A percentile compares a stretch with the other conserved stretches of the same genome.
Evolutionary conservation across 768 basidiomycete genomes (phyloP).

Genomic region (Clathrus columnatus): DNA sequence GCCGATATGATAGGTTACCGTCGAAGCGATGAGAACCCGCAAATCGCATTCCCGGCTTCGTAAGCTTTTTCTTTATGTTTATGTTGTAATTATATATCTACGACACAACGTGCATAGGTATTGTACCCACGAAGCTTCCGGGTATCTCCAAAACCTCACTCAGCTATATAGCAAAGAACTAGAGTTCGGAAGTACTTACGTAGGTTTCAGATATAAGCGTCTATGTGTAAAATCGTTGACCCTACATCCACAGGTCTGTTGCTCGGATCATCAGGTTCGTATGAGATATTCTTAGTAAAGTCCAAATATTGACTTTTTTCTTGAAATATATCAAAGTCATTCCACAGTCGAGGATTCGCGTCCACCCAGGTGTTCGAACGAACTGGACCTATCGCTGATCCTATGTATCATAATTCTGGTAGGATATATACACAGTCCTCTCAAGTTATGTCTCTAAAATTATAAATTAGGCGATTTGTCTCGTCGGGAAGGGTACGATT

Average conservation of each 20-base stretch:
- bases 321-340: slow-evolving; percentile 45
- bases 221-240: background rate
- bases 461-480: slow-evolving; percentile 56
- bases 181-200: slow-evolving; percentile 54
- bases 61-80: slow-evolving; percentile 30
- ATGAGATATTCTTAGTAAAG: background rate
- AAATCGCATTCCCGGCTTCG: slow-evolving; percentile 72
- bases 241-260: slow-evolving; percentile 54
- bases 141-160: slow-evolving; percentile 68
- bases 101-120: slow-evolving; percentile 46
- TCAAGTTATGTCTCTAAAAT: background rate
- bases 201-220: slow-evolving; percentile 24
- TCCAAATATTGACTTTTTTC: background rate
- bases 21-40: slow-evolving; percentile 64
- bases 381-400: slow-evolving; percentile 76
- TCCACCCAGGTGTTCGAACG: slow-evolving; percentile 85
- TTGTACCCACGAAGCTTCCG: slow-evolving; percentile 65
- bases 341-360: slow-evolving; percentile 76
- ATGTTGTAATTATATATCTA: background rate
- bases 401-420: slow-evolving; percentile 85
- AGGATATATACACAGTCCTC: slow-evolving; percentile 14
- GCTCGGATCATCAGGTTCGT: slow-evolving; percentile 80
- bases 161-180: slow-evolving; percentile 76
- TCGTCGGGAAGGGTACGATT: slow-evolving; percentile 71
- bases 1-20: slow-evolving; percentile 91